phyloP scores from a whole-genome alignment of 164 flowering plant species.

The Tetracentron sinense region DNA sequence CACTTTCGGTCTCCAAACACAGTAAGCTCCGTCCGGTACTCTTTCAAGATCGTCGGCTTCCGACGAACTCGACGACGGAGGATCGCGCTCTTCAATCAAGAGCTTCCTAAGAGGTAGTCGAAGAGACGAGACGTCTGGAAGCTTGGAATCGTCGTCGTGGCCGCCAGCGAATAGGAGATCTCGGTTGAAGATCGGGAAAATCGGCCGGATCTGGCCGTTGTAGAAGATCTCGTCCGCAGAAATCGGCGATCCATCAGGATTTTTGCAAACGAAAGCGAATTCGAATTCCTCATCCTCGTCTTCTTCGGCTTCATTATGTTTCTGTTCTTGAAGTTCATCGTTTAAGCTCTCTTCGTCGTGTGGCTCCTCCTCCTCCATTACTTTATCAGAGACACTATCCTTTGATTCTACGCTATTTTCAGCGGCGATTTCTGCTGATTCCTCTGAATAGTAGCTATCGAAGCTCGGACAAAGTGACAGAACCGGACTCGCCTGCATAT shows the following conservation, averaged over 20 bases:
- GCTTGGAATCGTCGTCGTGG: not conserved
- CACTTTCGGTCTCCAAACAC: slow-evolving; percentile 26
- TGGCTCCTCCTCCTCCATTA: not conserved
- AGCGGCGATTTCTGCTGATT: slow-evolving; percentile 33
- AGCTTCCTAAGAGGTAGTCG: slow-evolving; percentile 39
- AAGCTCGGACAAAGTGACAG: slow-evolving; percentile 26
- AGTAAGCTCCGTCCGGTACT: slow-evolving; percentile 19
- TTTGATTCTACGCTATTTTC: slow-evolving; percentile 23
- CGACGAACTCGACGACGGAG: slow-evolving; percentile 20
- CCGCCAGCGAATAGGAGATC: slow-evolving; percentile 17
- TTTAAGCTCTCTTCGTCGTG: not conserved
- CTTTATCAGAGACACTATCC: not conserved
- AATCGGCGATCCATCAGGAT: slow-evolving; percentile 26
- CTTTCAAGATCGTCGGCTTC: slow-evolving; percentile 23
- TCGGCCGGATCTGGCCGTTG: slow-evolving; percentile 61
- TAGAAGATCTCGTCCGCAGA: slow-evolving; percentile 66
- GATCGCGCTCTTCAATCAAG: slow-evolving; percentile 30
- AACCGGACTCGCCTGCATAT: slow-evolving; percentile 7
- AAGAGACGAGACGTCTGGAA: slow-evolving; percentile 3
- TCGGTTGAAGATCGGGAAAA: slow-evolving; percentile 43
- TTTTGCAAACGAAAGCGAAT: slow-evolving; percentile 37
- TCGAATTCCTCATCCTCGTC: slow-evolving; percentile 63
- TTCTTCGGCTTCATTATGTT: slow-evolving; percentile 1
- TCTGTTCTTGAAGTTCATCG: slow-evolving; percentile 15
- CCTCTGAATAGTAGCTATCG: slow-evolving; percentile 28